These are phyloP conservation scores for Byssothecium circinans DNA, from an alignment of 2,329 filamentous ascomycete species.

Conservation along the genomic window DNA sequence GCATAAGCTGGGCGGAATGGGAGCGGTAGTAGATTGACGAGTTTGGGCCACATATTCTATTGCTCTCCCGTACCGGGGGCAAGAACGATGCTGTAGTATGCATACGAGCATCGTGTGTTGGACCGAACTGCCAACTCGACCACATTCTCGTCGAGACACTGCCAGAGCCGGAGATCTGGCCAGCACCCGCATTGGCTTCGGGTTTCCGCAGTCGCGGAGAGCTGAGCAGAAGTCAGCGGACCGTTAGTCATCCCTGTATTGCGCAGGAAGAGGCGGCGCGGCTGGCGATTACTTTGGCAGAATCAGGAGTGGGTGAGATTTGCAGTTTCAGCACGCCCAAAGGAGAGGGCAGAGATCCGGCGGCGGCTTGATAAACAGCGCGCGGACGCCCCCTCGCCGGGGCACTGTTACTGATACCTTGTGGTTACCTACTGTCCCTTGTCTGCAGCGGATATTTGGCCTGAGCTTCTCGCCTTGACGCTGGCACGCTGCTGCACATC, in stretches of 20 bases:
- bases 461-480: conserved; percentile 14
- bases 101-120: not conserved
- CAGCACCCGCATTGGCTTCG: conserved; percentile 5
- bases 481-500: conserved; percentile 8
- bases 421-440: not conserved
- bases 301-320: conserved; percentile 28
- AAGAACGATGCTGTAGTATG: not conserved
- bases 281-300: conserved; percentile 17
- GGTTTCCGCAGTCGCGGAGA: conserved; percentile 14
- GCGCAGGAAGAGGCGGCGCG: not conserved
- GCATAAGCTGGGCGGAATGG: conserved; percentile 10
- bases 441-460: conserved; percentile 10
- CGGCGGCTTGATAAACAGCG: conserved; percentile 13
- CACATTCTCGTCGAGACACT: not conserved
- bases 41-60: conserved; percentile 20
- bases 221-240: conserved; percentile 21
- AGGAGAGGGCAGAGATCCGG: conserved; percentile 18
- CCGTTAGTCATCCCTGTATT: conserved; percentile 24
- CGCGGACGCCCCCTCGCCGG: conserved; percentile 3
- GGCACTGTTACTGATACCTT: too few relatives aligned
- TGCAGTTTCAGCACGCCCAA: conserved; percentile 28
- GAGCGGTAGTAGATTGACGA: conserved; percentile 8
- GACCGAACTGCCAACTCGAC: not conserved
- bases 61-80: conserved; percentile 21
- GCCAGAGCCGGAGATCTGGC: conserved; percentile 3